Percentiles rank a stretch among this genome's conserved stretches.
Conservation (phyloP, 163 green algal genomes). For the Smithsoniella earleae region DNA sequence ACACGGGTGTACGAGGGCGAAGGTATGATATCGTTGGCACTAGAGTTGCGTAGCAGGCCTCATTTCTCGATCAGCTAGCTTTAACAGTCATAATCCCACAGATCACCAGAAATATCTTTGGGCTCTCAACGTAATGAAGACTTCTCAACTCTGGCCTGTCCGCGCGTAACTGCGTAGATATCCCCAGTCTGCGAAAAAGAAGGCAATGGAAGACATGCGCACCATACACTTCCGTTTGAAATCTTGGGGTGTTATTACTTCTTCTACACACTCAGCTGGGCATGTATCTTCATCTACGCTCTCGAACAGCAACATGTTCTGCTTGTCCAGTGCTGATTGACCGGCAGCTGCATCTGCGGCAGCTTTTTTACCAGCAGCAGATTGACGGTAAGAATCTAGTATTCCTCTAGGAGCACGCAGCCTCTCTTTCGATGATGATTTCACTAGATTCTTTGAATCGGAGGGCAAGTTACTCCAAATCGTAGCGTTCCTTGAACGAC, state of each 20-base stretch:
- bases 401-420: no score
- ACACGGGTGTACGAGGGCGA: no score
- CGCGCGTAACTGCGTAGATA: no score
- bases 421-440: no score
- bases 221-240: slow-evolving; percentile 18
- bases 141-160: no score
- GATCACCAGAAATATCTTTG: neutral
- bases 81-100: neutral
- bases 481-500: no score
- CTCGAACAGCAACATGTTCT: slow-evolving; percentile 16
- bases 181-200: no score
- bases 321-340: no score
- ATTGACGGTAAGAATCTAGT: neutral
- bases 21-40: no score
- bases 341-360: neutral
- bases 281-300: slow-evolving; percentile 27
- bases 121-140: no score
- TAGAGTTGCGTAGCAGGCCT: neutral
- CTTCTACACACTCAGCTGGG: slow-evolving; percentile 21
- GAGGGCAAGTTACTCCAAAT: no score
- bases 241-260: neutral
- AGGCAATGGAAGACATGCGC: neutral
- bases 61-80: neutral
- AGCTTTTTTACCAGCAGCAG: neutral
- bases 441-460: no score